Base-by-base conservation (phyloP, 306 rosid species). In the Leucaena leucocephala region DNA sequence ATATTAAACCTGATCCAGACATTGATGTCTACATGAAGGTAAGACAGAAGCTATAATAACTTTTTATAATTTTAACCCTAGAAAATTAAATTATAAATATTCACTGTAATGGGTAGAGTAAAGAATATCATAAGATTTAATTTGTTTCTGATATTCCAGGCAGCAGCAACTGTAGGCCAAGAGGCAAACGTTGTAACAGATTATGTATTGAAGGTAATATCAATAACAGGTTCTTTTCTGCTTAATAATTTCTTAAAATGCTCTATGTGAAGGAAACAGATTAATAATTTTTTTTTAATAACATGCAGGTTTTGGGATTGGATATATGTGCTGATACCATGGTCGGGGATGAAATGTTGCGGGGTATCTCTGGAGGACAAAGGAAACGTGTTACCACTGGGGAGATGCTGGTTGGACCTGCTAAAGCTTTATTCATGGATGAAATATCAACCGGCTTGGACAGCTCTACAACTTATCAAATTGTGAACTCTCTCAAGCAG, bases 291-390 rank as follows among this genome's bases (percentile, higher is more conserved):
- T 54, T 17, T n/a, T 17, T 42, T 34, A 40, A 1, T 49, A 4
- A 40, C 33, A 36, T 52, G 57, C 82, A 89, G 97, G 80, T 91
- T 72, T 82, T 91, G 72, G 97, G 97, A 19, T 73, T 91, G 84
- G 94, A 91, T 58, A 80, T 84, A 14, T 91, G 97, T 72, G 87
- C 97, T 19, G 97, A 93, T 66, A 91, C 88, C 9, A 78, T 89
- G 85, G 94, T 91, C 5, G 98, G 98, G 40, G 91, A 88, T 86
- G 89, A 91, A 36, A 91, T 91, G 94, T 77, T 91, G 75, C 81
- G 97, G 21, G 97, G 97, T 33, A 89, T 93, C 67, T 93, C 97
- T 15, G 97, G 97, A 61, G 97, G 97, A 34, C 89, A 93, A 67
- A 91, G 90, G 82, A 93, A 93, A 76, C 93, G 97, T 49, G 88